Evolutionary conservation across 257 asterid species (phyloP).

Genomic region (Salvia miltiorrhiza): DNA sequence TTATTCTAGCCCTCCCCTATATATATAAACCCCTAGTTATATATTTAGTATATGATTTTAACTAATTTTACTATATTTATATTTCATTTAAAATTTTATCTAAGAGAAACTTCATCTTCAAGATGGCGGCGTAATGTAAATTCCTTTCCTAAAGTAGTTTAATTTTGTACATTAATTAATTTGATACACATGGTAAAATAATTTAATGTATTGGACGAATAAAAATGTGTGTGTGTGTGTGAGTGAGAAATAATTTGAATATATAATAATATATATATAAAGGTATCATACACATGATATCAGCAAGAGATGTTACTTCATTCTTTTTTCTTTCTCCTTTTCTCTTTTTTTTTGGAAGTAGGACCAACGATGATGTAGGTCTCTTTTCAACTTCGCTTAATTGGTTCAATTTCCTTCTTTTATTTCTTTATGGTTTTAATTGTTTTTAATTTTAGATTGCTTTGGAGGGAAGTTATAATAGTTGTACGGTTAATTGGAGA

Average conservation of each 20-base stretch:
- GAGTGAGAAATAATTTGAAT: no score
- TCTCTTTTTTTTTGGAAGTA: background rate
- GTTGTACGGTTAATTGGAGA: no score
- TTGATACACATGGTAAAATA: no score
- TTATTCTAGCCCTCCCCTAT: no score
- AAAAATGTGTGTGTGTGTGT: no score
- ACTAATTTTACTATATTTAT: no score
- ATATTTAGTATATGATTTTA: no score
- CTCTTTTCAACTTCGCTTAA: slow-evolving; percentile 7
- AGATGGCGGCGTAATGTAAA: background rate
- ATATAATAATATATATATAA: background rate
- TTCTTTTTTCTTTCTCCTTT: background rate
- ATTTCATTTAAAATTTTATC: background rate
- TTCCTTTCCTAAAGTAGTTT: background rate
- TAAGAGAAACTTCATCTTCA: background rate
- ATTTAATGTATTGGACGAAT: no score
- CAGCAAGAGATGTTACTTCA: slow-evolving; percentile 10
- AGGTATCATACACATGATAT: background rate
- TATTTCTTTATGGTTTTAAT: background rate
- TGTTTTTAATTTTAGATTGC: background rate
- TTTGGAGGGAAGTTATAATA: slow-evolving; percentile 10
- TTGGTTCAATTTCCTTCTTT: background rate
- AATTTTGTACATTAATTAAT: no score
- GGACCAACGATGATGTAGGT: slow-evolving; percentile 14
- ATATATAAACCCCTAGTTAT: no score